These are phyloP conservation scores for Ceratocystis alfenasii DNA, from an alignment of 2,329 filamentous ascomycete species.

Conservation along the genomic window DNA sequence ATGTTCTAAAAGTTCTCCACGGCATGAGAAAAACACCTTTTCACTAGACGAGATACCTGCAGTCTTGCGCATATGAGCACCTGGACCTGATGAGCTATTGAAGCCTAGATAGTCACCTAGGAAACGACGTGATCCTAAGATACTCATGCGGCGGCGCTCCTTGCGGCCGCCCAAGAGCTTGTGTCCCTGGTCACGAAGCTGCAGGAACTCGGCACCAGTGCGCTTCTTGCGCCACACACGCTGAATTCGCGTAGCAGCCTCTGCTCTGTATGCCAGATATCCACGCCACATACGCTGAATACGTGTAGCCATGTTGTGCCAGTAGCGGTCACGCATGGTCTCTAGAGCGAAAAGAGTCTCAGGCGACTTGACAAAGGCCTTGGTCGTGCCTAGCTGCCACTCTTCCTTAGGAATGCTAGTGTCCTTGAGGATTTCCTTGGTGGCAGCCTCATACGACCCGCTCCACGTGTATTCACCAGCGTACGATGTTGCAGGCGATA, in stretches of 20 bases:
- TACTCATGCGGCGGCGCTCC: conserved; percentile 79
- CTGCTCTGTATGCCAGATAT: conserved; percentile 81
- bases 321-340: conserved; percentile 94
- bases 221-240: conserved; percentile 91
- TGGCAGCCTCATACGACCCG: conserved; percentile 74
- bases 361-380: conserved; percentile 96
- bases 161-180: conserved; percentile 70
- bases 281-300: conserved; percentile 97
- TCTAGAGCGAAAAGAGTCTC: conserved; percentile 94
- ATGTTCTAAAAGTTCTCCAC: conserved; percentile 77
- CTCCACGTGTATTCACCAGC: conserved; percentile 96
- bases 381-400: conserved; percentile 92
- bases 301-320: conserved; percentile 98
- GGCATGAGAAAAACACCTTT: conserved; percentile 74
- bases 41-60: conserved; percentile 63
- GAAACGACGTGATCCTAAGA: conserved; percentile 84
- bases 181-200: conserved; percentile 80
- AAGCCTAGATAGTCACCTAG: conserved; percentile 90
- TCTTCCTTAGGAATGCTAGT: conserved; percentile 91
- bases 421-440: conserved; percentile 87
- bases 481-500: conserved; percentile 90
- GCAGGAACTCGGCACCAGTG: conserved; percentile 76
- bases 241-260: conserved; percentile 89
- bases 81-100: conserved; percentile 66
- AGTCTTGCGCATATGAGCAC: conserved; percentile 64